A percentile compares a stretch with the other conserved stretches of the same genome.
Conservation (phyloP, 371 early-diverging fungal genomes). For the Neoconidiobolus thromboides region DNA sequence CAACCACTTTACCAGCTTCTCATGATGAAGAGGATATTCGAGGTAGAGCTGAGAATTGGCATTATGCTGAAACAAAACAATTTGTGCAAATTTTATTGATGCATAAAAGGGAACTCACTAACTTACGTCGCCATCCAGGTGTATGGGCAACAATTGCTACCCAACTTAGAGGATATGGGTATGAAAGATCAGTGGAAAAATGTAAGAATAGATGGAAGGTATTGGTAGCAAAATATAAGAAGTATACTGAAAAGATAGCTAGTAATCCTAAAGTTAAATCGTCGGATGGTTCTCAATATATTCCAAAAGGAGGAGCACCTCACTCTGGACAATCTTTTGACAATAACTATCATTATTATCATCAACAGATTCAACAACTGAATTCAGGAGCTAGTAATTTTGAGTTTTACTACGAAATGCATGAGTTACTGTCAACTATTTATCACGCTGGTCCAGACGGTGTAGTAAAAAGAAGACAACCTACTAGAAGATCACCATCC, state of each 20-base stretch:
- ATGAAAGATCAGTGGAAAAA: not conserved
- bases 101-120: not conserved
- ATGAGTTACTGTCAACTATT: not conserved
- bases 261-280: not conserved
- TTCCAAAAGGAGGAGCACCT: no score
- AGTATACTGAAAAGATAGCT: not conserved
- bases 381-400: not conserved
- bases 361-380: not conserved
- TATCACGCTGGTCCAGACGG: not conserved
- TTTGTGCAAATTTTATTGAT: not conserved
- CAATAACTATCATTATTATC: conserved; percentile 1
- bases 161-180: not conserved
- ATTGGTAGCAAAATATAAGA: conserved; percentile 4
- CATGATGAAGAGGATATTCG: no score
- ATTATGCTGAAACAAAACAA: not conserved
- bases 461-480: not conserved
- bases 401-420: conserved; percentile 1
- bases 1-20: no score
- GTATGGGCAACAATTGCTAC: not conserved
- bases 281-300: not conserved
- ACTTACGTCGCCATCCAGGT: not conserved
- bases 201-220: conserved; percentile 7
- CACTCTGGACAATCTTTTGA: no score
- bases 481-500: no score
- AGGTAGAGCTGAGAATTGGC: not conserved